Conservation (phyloP, 257 asterid genomes). For the Lycium barbarum region DNA sequence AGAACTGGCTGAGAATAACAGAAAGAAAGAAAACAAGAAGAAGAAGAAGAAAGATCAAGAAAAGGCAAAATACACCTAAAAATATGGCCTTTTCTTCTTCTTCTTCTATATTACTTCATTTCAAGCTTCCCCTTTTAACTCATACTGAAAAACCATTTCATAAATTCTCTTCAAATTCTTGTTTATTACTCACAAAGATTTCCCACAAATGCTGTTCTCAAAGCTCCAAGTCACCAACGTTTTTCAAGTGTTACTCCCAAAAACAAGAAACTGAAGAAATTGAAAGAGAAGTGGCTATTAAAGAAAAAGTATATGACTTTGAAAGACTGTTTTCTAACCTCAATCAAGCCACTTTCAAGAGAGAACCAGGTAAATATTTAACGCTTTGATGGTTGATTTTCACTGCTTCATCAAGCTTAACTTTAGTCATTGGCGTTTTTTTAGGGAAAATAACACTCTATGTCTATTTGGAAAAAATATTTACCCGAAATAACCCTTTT, state of each 20-base stretch:
- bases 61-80: neutral
- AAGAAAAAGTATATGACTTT: constrained; percentile 48
- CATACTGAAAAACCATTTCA: constrained; percentile 23
- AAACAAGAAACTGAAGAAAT: constrained; percentile 41
- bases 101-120: constrained; percentile 38
- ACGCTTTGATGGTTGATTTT: too few species aligned
- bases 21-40: neutral
- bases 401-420: neutral
- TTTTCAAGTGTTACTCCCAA: constrained; percentile 58
- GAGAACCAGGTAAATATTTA: constrained; percentile 74
- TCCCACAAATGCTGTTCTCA: constrained; percentile 5
- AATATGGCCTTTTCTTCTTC: constrained; percentile 43
- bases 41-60: neutral
- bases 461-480: too few species aligned
- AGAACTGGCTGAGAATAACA: neutral
- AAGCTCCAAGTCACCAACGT: constrained; percentile 32
- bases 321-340: constrained; percentile 91
- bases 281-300: constrained; percentile 35
- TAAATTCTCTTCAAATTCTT: constrained; percentile 16
- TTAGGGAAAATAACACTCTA: too few species aligned
- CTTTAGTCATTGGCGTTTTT: too few species aligned
- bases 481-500: too few species aligned
- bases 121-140: constrained; percentile 33
- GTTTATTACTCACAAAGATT: constrained; percentile 26
- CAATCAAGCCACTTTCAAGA: constrained; percentile 72